These are phyloP conservation scores for Candida ulmi DNA, from an alignment of 805 yeast genomes.

Conservation along the genomic window DNA sequence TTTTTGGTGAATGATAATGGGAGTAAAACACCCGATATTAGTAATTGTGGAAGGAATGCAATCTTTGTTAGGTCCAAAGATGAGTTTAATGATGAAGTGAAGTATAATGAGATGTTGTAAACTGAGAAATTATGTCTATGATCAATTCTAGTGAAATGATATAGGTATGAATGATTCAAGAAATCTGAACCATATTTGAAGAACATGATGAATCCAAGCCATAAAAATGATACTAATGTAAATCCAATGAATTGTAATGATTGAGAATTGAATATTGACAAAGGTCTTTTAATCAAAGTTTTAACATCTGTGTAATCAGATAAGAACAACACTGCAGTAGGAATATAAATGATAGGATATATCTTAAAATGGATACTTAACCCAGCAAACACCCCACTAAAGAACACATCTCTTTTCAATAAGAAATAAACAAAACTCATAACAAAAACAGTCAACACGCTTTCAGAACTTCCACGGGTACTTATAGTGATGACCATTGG, in stretches of 20 bases:
- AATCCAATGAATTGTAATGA: conserved; percentile 38
- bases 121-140: conserved; percentile 94
- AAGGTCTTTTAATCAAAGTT: conserved; percentile 22
- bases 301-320: conserved; percentile 12
- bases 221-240: conserved; percentile 37
- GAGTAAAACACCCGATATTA: conserved; percentile 49
- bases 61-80: conserved; percentile 37
- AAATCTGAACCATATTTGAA: conserved; percentile 67
- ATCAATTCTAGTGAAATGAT: conserved; percentile 79
- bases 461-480: conserved; percentile 91
- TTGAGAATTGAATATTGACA: conserved; percentile 29
- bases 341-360: conserved; percentile 85
- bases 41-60: conserved; percentile 83
- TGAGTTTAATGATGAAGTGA: conserved; percentile 37
- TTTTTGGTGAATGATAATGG: conserved; percentile 45
- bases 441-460: conserved; percentile 74
- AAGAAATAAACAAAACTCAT: conserved; percentile 50
- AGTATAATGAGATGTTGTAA: conserved; percentile 71
- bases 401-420: conserved; percentile 27
- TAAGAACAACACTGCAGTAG: conserved; percentile 54
- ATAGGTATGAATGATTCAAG: conserved; percentile 69
- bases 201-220: conserved; percentile 58
- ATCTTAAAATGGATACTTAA: conserved; percentile 81
- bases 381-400: conserved; percentile 31
- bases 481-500: conserved; percentile 94